Percentiles rank a stretch among this genome's conserved stretches.
Conservation (phyloP, 2,329 filamentous ascomycete genomes). For the Xylariaceae sp. region DNA sequence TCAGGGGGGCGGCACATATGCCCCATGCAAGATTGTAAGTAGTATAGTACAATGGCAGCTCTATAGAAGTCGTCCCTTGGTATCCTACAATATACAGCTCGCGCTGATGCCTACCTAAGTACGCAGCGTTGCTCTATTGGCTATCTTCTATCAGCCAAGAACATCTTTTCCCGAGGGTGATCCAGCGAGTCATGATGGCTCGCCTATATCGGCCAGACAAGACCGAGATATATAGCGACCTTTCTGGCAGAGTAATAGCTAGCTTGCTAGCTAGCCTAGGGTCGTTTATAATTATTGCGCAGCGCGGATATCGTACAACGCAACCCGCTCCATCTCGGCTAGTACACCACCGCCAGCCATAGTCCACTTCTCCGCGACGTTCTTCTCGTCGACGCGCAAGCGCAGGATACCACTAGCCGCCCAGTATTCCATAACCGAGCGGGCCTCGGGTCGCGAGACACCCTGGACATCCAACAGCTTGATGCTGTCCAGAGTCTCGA, state of each 20-base stretch:
- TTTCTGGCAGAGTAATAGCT: background rate
- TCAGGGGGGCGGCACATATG: background rate
- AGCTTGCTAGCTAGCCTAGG: background rate
- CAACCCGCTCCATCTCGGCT: constrained; percentile 71
- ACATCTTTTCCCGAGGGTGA: background rate
- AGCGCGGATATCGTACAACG: constrained; percentile 34
- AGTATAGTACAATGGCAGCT: constrained; percentile 4
- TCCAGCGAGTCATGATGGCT: background rate
- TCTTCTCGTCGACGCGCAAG: constrained; percentile 60
- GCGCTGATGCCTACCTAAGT: background rate
- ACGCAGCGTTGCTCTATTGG: background rate
- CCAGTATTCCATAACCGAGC: constrained; percentile 87
- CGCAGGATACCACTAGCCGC: constrained; percentile 77
- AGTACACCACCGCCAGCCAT: constrained; percentile 74
- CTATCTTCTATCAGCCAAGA: background rate
- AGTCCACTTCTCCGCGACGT: constrained; percentile 77
- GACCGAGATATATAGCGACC: background rate
- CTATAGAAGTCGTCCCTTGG: background rate
- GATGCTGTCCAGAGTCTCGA: constrained; percentile 46
- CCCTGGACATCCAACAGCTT: constrained; percentile 57
- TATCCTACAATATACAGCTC: constrained; percentile 19
- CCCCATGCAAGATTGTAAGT: background rate
- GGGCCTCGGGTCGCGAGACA: constrained; percentile 67
- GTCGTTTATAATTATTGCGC: background rate
- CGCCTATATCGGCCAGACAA: background rate